Percentiles rank a stretch among this genome's conserved stretches.
Evolutionary conservation across 345 rosid genomes (phyloP).

Genomic region (Hibiscus syriacus): DNA sequence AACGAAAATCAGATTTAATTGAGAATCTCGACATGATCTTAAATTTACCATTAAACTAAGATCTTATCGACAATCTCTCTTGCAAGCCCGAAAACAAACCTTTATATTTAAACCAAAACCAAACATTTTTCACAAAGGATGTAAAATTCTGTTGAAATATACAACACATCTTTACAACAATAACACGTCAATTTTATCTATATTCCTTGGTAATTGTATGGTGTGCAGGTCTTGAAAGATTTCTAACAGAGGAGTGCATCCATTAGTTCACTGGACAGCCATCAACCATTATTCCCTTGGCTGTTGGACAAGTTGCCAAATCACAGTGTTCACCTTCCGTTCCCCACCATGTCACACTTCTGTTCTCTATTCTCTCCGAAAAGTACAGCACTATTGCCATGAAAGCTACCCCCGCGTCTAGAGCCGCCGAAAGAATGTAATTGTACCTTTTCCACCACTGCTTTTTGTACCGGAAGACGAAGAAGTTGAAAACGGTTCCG

Average conservation of each 20-base stretch:
- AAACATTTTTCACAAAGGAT: too few species aligned
- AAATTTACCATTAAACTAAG: too few species aligned
- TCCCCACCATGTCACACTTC: slow-evolving; percentile 63
- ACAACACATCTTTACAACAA: neutral
- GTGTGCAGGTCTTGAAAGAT: slow-evolving; percentile 5
- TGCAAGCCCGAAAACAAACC: too few species aligned
- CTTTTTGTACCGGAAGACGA: slow-evolving; percentile 61
- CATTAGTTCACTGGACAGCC: slow-evolving; percentile 53
- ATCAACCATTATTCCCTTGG: slow-evolving; percentile 48
- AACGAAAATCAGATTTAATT: too few species aligned
- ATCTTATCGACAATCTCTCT: too few species aligned
- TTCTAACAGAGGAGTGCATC: neutral
- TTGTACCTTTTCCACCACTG: slow-evolving; percentile 90
- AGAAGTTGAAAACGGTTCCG: slow-evolving; percentile 79
- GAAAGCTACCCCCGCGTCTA: slow-evolving; percentile 84
- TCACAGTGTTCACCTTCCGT: slow-evolving; percentile 74
- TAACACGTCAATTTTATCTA: too few species aligned
- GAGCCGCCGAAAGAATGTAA: slow-evolving; percentile 73
- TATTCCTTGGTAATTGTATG: slow-evolving; percentile 6
- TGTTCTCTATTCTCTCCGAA: slow-evolving; percentile 52
- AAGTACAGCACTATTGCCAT: slow-evolving; percentile 75
- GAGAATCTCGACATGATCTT: too few species aligned
- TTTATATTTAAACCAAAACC: too few species aligned
- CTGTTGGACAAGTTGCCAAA: slow-evolving; percentile 70
- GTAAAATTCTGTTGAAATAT: neutral